Conservation (phyloP, 2,329 filamentous ascomycete species). For the Chrysoporthe cubensis region DNA sequence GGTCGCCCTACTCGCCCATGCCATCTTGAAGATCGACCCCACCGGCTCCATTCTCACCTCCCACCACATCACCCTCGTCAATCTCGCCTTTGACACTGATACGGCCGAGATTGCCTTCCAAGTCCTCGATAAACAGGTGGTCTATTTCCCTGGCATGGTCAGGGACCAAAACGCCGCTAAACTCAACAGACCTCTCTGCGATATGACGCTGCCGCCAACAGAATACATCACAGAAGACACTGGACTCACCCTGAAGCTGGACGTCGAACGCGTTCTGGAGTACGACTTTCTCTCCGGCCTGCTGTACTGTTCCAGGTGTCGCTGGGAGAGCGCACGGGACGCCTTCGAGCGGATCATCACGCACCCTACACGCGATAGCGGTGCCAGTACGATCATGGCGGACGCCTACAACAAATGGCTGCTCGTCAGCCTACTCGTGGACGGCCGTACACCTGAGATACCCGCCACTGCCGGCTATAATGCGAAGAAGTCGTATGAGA, state of each 20-base stretch:
- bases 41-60: slow-evolving; percentile 68
- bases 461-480: slow-evolving; percentile 60
- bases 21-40: slow-evolving; percentile 69
- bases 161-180: slow-evolving; percentile 30
- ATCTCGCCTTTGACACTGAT: slow-evolving; percentile 61
- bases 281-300: slow-evolving; percentile 70
- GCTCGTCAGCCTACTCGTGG: slow-evolving; percentile 71
- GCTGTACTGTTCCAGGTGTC: slow-evolving; percentile 62
- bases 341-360: slow-evolving; percentile 69
- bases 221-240: slow-evolving; percentile 64
- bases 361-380: slow-evolving; percentile 65
- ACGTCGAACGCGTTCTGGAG: slow-evolving; percentile 59
- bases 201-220: slow-evolving; percentile 48
- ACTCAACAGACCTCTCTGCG: slow-evolving; percentile 49
- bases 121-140: slow-evolving; percentile 67
- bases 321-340: slow-evolving; percentile 65
- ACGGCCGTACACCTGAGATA: slow-evolving; percentile 60
- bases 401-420: slow-evolving; percentile 94
- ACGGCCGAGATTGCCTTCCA: slow-evolving; percentile 58
- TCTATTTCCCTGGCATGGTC: slow-evolving; percentile 62
- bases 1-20: slow-evolving; percentile 50
- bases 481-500: slow-evolving; percentile 60
- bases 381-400: slow-evolving; percentile 76
- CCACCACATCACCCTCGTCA: slow-evolving; percentile 61
- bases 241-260: slow-evolving; percentile 61